A percentile compares a stretch with the other conserved stretches of the same genome.
phyloP scores from a whole-genome alignment of 306 rosid species.

The Morella rubra region DNA sequence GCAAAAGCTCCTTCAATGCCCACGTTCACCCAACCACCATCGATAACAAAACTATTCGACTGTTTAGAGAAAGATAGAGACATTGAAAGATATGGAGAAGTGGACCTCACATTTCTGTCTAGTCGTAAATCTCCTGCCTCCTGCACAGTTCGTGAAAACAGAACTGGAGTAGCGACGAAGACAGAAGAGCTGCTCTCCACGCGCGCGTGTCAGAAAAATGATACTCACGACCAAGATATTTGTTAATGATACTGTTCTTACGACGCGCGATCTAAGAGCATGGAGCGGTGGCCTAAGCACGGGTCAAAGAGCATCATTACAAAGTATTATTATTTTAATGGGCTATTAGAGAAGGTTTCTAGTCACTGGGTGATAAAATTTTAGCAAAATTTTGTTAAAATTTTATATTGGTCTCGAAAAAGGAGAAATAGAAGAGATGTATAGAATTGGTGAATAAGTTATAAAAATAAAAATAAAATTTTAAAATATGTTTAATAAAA shows the following conservation, averaged over 20 bases:
- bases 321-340: too few species aligned
- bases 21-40: neutral
- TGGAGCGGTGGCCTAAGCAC: neutral
- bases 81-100: neutral
- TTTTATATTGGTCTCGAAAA: too few species aligned
- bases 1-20: neutral
- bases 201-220: constrained; percentile 12
- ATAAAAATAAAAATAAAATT: too few species aligned
- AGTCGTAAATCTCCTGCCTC: neutral
- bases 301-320: too few species aligned
- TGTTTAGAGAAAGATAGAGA: neutral
- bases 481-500: too few species aligned
- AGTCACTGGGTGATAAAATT: too few species aligned
- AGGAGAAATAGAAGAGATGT: too few species aligned
- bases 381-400: too few species aligned
- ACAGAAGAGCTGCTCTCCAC: constrained; percentile 19
- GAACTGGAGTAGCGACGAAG: constrained; percentile 1
- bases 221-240: constrained; percentile 4
- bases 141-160: neutral
- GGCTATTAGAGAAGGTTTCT: too few species aligned
- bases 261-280: neutral
- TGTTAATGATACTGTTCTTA: neutral
- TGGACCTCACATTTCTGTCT: constrained; percentile 31
- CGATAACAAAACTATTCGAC: neutral
- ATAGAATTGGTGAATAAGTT: too few species aligned